These are phyloP conservation scores for Intubia oerlemansii DNA, from an alignment of 2,329 filamentous ascomycete species.

Conservation along the genomic window DNA sequence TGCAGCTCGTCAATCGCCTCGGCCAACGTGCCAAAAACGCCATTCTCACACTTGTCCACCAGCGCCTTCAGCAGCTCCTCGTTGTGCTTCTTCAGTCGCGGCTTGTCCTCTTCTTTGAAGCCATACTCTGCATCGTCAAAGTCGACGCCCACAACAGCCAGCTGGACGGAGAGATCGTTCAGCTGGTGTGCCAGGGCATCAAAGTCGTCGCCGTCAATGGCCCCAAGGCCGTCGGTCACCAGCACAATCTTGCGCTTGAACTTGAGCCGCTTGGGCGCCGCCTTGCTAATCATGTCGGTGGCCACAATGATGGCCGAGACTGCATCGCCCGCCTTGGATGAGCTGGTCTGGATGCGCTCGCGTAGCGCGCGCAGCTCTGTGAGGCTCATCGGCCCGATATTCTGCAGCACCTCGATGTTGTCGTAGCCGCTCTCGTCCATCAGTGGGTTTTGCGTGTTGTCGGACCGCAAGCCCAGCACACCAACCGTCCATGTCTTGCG, in stretches of 20 bases:
- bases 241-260: constrained; percentile 64
- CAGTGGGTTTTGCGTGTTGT: constrained; percentile 46
- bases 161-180: constrained; percentile 53
- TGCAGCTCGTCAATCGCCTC: constrained; percentile 67
- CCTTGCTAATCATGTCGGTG: constrained; percentile 56
- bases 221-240: constrained; percentile 59
- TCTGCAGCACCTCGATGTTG: constrained; percentile 64
- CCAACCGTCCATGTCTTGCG: constrained; percentile 56
- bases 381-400: constrained; percentile 38
- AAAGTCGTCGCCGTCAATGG: constrained; percentile 51
- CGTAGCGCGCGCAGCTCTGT: constrained; percentile 45
- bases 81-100: constrained; percentile 37
- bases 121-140: constrained; percentile 85
- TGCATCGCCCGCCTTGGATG: constrained; percentile 53
- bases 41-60: constrained; percentile 42
- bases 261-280: constrained; percentile 62
- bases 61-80: constrained; percentile 47
- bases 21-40: constrained; percentile 62
- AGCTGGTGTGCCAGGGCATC: constrained; percentile 52
- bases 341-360: constrained; percentile 41
- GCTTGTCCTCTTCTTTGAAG: constrained; percentile 79
- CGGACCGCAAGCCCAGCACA: constrained; percentile 67
- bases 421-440: constrained; percentile 53
- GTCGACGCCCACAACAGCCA: constrained; percentile 68
- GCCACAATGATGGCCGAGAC: constrained; percentile 76